Percentiles rank a stretch among this genome's conserved stretches.
phyloP scores from a whole-genome alignment of 495 filamentous ascomycete genomes.

The Trichoderma virens region DNA sequence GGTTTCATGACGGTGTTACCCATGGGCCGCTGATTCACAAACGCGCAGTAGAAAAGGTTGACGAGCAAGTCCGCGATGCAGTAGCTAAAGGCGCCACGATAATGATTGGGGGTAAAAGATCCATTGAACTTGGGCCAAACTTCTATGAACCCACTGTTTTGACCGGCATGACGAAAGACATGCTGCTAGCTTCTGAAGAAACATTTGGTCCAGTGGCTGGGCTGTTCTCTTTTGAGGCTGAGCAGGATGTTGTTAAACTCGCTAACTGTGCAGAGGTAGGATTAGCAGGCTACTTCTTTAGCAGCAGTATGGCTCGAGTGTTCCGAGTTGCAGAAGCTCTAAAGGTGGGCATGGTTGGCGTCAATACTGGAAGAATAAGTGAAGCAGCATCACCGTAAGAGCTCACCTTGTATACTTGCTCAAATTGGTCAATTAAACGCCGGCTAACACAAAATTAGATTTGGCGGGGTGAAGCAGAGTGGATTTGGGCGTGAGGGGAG shows the following conservation, averaged over 20 bases:
- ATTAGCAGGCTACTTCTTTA: conserved; percentile 64
- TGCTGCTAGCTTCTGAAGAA: conserved; percentile 61
- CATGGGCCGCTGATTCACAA: conserved; percentile 63
- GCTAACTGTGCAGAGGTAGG: conserved; percentile 66
- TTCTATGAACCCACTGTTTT: no score
- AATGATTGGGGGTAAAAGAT: conserved; percentile 16
- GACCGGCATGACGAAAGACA: conserved; percentile 35
- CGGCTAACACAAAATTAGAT: no score
- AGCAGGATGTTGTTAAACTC: conserved; percentile 55
- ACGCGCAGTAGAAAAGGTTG: conserved; percentile 55
- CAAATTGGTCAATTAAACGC: no score
- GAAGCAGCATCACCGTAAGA: conserved; percentile 59
- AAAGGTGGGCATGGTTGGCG: conserved; percentile 68
- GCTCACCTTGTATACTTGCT: no score
- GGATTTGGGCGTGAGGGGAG: conserved; percentile 71
- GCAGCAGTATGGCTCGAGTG: conserved; percentile 61
- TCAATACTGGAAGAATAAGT: conserved; percentile 39
- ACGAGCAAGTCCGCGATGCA: conserved; percentile 57
- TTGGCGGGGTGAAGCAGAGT: conserved; percentile 67
- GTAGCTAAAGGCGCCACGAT: conserved; percentile 51
- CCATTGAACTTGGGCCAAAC: no score
- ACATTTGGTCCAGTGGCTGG: conserved; percentile 62
- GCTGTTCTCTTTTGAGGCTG: conserved; percentile 60
- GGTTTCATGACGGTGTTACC: conserved; percentile 46
- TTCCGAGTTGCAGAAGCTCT: conserved; percentile 66